phyloP scores from a whole-genome alignment of 441 rosid genomes.

The Erodium texanum region DNA sequence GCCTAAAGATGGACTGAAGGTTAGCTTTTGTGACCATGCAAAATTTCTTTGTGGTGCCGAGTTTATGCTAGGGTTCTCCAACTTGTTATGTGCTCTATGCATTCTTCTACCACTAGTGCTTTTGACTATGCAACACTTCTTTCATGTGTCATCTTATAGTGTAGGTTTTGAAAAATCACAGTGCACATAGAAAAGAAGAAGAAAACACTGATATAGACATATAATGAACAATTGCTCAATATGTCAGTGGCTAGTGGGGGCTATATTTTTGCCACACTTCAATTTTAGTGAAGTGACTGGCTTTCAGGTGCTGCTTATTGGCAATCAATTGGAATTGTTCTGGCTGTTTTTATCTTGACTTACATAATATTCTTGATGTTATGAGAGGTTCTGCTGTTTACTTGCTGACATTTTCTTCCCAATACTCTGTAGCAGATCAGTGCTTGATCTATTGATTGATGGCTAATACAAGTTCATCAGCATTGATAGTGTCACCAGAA shows the following conservation, averaged over 20 bases:
- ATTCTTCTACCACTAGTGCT: too few species aligned
- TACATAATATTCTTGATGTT: background rate
- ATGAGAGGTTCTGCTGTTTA: background rate
- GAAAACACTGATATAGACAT: background rate
- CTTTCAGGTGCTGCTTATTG: background rate
- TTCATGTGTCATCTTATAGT: background rate
- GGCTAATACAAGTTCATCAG: conserved; percentile 36
- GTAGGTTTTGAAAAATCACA: background rate
- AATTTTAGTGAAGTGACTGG: background rate
- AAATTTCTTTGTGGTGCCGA: background rate
- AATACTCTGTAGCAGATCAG: background rate
- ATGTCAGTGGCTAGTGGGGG: background rate
- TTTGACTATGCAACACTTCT: too few species aligned
- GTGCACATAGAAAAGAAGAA: too few species aligned
- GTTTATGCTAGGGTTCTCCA: background rate
- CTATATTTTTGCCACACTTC: background rate
- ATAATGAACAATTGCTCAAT: background rate
- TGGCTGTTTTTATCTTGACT: background rate
- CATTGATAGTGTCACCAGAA: conserved; percentile 26
- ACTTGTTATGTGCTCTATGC: background rate
- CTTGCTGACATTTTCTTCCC: background rate
- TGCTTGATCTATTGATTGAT: conserved; percentile 18
- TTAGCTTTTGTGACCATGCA: background rate
- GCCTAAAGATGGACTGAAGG: background rate
- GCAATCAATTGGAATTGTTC: background rate